Conservation (phyloP, 805 yeast species). For the Candida lessepsii region DNA sequence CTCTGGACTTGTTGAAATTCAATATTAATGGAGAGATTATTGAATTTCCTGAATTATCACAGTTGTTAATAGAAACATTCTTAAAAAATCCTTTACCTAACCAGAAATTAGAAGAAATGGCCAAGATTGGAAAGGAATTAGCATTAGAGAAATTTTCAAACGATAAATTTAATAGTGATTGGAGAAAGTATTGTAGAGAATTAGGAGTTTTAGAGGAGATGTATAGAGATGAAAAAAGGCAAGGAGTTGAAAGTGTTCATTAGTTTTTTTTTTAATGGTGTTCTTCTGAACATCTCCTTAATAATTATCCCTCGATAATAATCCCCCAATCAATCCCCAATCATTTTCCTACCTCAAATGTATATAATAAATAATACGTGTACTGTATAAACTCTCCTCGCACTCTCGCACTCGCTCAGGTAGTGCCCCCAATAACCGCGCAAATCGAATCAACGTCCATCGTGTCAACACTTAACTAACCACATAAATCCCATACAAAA, state of each 20-base stretch:
- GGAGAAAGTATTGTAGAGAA: slow-evolving; percentile 40
- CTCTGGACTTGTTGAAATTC: slow-evolving; percentile 1
- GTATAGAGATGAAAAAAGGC: slow-evolving; percentile 27
- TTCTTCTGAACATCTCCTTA: too few species aligned
- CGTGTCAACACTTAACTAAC: slow-evolving; percentile 8
- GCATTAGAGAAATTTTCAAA: slow-evolving; percentile 61
- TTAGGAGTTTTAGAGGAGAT: slow-evolving; percentile 10
- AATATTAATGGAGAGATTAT: neutral
- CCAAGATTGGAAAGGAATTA: slow-evolving; percentile 46
- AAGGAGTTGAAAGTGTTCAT: slow-evolving; percentile 21
- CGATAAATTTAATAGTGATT: slow-evolving; percentile 49
- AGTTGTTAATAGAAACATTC: slow-evolving; percentile 46
- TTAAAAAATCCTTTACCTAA: slow-evolving; percentile 30
- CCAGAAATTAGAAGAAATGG: slow-evolving; percentile 37
- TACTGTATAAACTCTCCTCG: too few species aligned
- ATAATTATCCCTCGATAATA: too few species aligned
- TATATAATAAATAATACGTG: too few species aligned
- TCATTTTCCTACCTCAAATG: too few species aligned
- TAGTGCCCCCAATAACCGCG: slow-evolving; percentile 3
- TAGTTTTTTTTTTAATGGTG: too few species aligned
- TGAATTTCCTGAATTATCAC: slow-evolving; percentile 47
- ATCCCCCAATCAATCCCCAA: too few species aligned
- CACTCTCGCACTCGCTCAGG: too few species aligned
- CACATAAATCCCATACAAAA: neutral
- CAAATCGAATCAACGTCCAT: slow-evolving; percentile 8